phyloP scores from a whole-genome alignment of 306 rosid species.

The Oxytropis ochrocephala region DNA sequence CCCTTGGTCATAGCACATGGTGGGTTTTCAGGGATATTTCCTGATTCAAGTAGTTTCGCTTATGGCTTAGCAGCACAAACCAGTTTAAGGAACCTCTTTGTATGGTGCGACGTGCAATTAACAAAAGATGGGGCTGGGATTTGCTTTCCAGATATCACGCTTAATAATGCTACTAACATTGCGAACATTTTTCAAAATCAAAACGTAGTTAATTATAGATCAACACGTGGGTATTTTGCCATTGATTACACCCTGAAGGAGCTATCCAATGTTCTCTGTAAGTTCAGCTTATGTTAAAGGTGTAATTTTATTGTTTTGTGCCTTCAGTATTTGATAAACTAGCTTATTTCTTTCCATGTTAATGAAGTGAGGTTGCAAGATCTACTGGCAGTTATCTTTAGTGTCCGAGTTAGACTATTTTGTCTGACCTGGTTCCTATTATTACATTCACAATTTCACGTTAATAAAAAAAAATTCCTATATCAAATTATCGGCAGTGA shows the following conservation, averaged over 20 bases:
- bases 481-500: no score
- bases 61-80: conserved; percentile 4
- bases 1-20: conserved; percentile 80
- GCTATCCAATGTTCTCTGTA: conserved; percentile 26
- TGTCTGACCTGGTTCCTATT: no score
- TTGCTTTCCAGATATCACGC: conserved; percentile 50
- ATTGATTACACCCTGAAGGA: conserved; percentile 46
- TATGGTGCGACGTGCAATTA: conserved; percentile 84
- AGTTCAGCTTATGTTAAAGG: conserved; percentile 23
- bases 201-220: conserved; percentile 47
- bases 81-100: conserved; percentile 24
- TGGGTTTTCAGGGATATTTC: conserved; percentile 83
- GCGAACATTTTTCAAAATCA: not conserved
- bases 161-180: conserved; percentile 42
- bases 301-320: not conserved
- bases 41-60: conserved; percentile 52
- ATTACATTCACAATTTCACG: no score
- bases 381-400: no score
- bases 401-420: no score
- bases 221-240: conserved; percentile 45
- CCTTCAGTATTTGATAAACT: not conserved
- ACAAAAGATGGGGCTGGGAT: conserved; percentile 64
- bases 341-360: not conserved
- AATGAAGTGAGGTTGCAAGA: not conserved
- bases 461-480: no score